A percentile compares a stretch with the other conserved stretches of the same genome.
Conservation (phyloP, 192 early-diverging fungal species). For the Coemansia umbellata region DNA sequence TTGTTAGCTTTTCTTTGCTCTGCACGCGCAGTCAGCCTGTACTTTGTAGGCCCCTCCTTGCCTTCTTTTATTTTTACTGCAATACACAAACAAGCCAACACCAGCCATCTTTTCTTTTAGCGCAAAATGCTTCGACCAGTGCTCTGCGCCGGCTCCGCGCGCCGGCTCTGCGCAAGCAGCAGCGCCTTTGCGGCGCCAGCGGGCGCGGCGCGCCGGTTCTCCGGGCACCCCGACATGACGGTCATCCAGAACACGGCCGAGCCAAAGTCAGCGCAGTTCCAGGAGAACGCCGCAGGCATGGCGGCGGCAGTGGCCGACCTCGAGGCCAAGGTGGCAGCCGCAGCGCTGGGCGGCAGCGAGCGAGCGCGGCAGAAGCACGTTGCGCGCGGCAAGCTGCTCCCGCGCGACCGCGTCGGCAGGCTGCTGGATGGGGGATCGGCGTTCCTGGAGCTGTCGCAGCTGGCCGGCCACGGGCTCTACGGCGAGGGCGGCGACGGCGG, state of each 20-base stretch:
- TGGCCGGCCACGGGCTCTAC: slow-evolving; percentile 88
- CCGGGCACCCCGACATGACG: slow-evolving; percentile 14
- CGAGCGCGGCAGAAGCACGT: slow-evolving; percentile 81
- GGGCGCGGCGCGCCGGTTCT: background rate
- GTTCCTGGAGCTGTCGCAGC: slow-evolving; percentile 91
- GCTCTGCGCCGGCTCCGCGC: background rate
- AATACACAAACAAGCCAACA: no score
- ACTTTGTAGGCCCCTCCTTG: no score
- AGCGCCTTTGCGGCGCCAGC: background rate
- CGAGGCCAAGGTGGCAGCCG: slow-evolving; percentile 18
- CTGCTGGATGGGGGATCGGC: slow-evolving; percentile 62
- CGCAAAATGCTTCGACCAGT: background rate
- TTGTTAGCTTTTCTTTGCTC: no score
- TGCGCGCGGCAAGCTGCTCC: slow-evolving; percentile 80
- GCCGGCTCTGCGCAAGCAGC: background rate
- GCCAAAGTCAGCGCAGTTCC: slow-evolving; percentile 26
- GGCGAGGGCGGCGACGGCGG: slow-evolving; percentile 71
- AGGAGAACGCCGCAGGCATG: slow-evolving; percentile 41
- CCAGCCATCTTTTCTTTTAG: no score
- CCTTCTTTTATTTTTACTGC: no score
- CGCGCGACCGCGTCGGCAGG: slow-evolving; percentile 67
- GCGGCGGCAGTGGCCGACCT: slow-evolving; percentile 23
- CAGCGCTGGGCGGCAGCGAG: slow-evolving; percentile 71
- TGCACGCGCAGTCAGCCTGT: no score
- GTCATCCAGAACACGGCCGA: slow-evolving; percentile 33